These are phyloP conservation scores for Candida tunisiensis DNA, from an alignment of 1,139 yeast genomes.

Conservation along the genomic window DNA sequence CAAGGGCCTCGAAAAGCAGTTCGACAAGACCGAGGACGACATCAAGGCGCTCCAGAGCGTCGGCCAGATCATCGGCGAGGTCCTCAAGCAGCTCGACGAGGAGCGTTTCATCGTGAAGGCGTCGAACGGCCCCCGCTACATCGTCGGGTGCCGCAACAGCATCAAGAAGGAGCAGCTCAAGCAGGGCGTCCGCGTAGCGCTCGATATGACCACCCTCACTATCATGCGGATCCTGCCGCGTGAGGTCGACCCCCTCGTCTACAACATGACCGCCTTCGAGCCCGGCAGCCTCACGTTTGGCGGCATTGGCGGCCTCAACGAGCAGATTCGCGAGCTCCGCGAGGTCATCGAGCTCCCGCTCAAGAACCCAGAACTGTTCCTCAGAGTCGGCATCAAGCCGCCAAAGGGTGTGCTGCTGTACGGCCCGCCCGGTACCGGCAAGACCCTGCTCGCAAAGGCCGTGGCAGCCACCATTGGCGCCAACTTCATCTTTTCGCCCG, in stretches of 20 bases:
- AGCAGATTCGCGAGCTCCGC: slow-evolving; percentile 89
- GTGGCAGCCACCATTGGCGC: slow-evolving; percentile 99
- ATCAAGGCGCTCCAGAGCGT: slow-evolving; percentile 94
- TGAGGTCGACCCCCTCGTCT: slow-evolving; percentile 96
- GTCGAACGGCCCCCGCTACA: slow-evolving; percentile 92
- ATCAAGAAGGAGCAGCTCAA: slow-evolving; percentile 69
- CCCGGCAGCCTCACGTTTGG: slow-evolving; percentile 93
- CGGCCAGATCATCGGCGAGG: slow-evolving; percentile 97
- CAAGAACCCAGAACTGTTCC: slow-evolving; percentile 90
- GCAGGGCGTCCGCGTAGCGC: slow-evolving; percentile 91
- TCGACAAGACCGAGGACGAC: slow-evolving; percentile 89
- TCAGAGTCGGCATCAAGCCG: slow-evolving; percentile 93
- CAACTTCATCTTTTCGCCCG: slow-evolving; percentile 93
- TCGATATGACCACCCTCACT: slow-evolving; percentile 95
- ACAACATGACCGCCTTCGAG: slow-evolving; percentile 95
- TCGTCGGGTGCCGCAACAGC: slow-evolving; percentile 93
- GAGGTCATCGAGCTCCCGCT: slow-evolving; percentile 96
- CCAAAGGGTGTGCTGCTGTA: slow-evolving; percentile 95
- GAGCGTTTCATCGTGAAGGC: slow-evolving; percentile 96
- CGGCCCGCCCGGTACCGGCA: slow-evolving; percentile 99
- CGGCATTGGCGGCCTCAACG: slow-evolving; percentile 93
- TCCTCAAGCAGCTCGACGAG: slow-evolving; percentile 85
- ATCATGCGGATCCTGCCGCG: slow-evolving; percentile 96
- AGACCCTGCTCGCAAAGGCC: slow-evolving; percentile 89
- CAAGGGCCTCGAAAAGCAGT: slow-evolving; percentile 70